These are phyloP conservation scores for Zygoascus biomembranicola DNA, from an alignment of 805 yeast genomes.

Conservation along the genomic window DNA sequence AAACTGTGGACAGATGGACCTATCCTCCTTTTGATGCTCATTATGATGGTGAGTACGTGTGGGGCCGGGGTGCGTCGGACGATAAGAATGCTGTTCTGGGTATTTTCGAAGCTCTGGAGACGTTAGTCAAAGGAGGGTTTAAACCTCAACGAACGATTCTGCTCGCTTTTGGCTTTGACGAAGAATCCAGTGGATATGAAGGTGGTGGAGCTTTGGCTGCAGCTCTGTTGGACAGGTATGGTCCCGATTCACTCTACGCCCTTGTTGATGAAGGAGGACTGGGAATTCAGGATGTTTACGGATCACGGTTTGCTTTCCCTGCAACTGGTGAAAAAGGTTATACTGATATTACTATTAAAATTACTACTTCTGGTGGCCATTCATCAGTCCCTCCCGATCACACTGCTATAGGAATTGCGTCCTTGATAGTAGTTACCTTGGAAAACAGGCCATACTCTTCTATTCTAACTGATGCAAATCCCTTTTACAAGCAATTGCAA, in stretches of 20 bases:
- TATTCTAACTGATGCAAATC: constrained; percentile 45
- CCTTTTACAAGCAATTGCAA: constrained; percentile 47
- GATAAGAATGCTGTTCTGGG: constrained; percentile 64
- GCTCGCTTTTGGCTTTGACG: constrained; percentile 70
- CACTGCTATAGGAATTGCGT: constrained; percentile 66
- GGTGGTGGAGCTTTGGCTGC: constrained; percentile 51
- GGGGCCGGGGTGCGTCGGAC: constrained; percentile 75
- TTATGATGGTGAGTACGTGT: constrained; percentile 56
- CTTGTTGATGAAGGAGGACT: constrained; percentile 63
- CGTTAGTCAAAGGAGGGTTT: constrained; percentile 43
- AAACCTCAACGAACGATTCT: constrained; percentile 56
- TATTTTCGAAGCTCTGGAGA: constrained; percentile 56
- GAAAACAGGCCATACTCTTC: constrained; percentile 52
- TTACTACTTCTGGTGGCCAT: constrained; percentile 69
- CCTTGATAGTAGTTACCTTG: constrained; percentile 48
- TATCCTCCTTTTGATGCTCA: constrained; percentile 59
- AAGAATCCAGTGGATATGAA: constrained; percentile 55
- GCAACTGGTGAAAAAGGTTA: constrained; percentile 59
- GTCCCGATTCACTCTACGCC: constrained; percentile 50
- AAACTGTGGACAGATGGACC: constrained; percentile 49
- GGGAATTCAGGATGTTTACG: constrained; percentile 34
- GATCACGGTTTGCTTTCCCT: constrained; percentile 43
- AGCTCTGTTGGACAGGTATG: constrained; percentile 45
- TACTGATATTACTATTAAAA: constrained; percentile 39
- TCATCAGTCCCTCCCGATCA: constrained; percentile 74